Evolutionary conservation across 148 eudicot genomes (phyloP), one percentile per base, ranked within the genome.

Genomic region (Camellia granthamiana): DNA sequence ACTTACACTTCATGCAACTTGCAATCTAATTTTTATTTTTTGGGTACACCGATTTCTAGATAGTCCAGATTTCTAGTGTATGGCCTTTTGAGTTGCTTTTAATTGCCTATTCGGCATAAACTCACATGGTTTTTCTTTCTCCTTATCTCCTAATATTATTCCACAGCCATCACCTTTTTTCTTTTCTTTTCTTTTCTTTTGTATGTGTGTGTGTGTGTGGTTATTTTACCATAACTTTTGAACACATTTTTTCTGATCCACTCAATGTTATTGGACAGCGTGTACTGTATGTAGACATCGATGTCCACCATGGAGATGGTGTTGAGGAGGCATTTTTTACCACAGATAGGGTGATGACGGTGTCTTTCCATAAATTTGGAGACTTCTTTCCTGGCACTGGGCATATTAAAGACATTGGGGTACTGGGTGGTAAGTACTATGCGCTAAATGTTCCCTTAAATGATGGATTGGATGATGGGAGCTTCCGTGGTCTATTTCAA

Each of bases 311-410:
- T 81, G 98, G 97, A 80, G 98, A 94, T 83, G 98, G 98, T 75
- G 98, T 94, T 77, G 97, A 94, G 88, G 97, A 92, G 84, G 98
- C 98, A 56, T 94, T 94, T 77, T 92, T 87, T 81, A 91, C 93
- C 78, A 95, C 98, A 38, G 93, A 95, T 49, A 85, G 98, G 88
- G 98, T 95, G 60, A 95, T 95, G 97, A 95, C 98, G 3, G 97
- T 95, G 43, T 95, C 98, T 52, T 95, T 95, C 84, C 97, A 95
- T 78, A 95, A 95, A 80, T 95, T 88, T 85, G 98, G 98, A 10
- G 97, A 93, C 82, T 93, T 95, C 86, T 95, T 93, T 76, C 97
- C 97, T 75, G 98, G 97, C 61, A 91, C 94, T 63, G 98, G 98
- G 56, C 98, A 95, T 80, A 91, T 95, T 52, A 91, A 89, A 81